These are phyloP conservation scores for Penicillium flavigenum DNA, from an alignment of 495 filamentous ascomycete genomes.

Conservation along the genomic window DNA sequence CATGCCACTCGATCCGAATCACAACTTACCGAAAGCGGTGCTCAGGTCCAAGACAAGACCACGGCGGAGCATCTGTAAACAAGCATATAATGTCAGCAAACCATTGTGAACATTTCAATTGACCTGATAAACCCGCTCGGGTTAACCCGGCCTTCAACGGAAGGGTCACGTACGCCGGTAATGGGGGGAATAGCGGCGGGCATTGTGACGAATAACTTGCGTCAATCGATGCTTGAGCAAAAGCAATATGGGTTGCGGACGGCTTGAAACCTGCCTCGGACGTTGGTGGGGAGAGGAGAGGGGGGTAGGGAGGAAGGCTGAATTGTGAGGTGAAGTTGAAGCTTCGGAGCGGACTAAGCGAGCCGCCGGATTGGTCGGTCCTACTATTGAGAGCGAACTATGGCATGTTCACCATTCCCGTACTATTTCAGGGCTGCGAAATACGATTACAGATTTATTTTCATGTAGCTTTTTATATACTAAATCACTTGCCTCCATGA, in stretches of 20 bases:
- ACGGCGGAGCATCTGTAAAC: slow-evolving; percentile 65
- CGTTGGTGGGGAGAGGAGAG: slow-evolving; percentile 29
- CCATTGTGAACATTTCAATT: neutral
- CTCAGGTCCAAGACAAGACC: slow-evolving; percentile 76
- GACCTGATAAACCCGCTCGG: slow-evolving; percentile 25
- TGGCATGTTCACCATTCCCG: slow-evolving; percentile 2
- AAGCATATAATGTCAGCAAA: slow-evolving; percentile 9
- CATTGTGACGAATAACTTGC: slow-evolving; percentile 38
- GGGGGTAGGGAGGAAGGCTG: slow-evolving; percentile 24
- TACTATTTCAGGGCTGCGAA: neutral
- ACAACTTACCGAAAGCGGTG: slow-evolving; percentile 66
- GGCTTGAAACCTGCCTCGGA: slow-evolving; percentile 23
- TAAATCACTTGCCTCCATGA: neutral
- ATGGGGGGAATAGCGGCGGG: slow-evolving; percentile 46
- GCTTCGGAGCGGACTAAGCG: slow-evolving; percentile 48
- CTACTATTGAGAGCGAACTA: slow-evolving; percentile 11
- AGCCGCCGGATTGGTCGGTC: slow-evolving; percentile 33
- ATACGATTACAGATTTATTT: neutral
- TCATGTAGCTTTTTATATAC: neutral
- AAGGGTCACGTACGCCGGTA: slow-evolving; percentile 48
- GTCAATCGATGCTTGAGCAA: slow-evolving; percentile 22
- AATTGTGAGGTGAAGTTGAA: slow-evolving; percentile 41
- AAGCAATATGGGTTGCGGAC: slow-evolving; percentile 14
- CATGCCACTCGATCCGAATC: slow-evolving; percentile 21
- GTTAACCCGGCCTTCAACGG: slow-evolving; percentile 23